Base-by-base conservation (phyloP, 345 rosid species). In the sweet orange (Citrus sinensis) region DNA sequence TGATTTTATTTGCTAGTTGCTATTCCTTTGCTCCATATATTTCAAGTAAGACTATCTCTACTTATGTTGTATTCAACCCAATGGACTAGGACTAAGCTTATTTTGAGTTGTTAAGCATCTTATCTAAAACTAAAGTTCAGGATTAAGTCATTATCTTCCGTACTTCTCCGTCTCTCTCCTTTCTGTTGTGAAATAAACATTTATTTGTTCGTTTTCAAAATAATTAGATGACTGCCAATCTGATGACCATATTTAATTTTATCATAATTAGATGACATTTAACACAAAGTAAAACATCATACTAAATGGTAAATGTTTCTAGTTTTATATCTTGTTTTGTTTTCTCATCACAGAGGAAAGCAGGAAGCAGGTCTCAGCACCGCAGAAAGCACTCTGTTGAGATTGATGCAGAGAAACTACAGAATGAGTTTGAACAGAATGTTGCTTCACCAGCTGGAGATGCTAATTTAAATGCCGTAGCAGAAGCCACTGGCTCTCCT, bases 321-420 rank as follows among this genome's bases (percentile, higher is more conserved):
- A 34, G 40, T 67, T 67, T 60, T 54, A 49, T 74, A 49, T 74
- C 39, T 67, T 68, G 49, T 75, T 76, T 59, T 80, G 60, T 79
- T 80, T 42, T 75, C 71, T 42, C 77, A 32, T 46, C 59, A 51
- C 83, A 94, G 98, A 85, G 82, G 83, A 76, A 84, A 75, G 71
- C 85, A 67, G 80, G 82, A 56, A 86, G 89, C 81, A 94, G 87
- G 88, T 85, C 75, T 82, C 87, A 78, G 65, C 90, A 91, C 70
- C 85, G 83, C 75, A 92, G 93, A 86, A 89, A 92, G 82, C 86
- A 82, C 49, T 83, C 92, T 7, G 80, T 90, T 83, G 95, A 90
- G 85, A 80, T 89, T 77, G 90, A 89, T 39, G 49, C 78, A 59
- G 88, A 86, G 35, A 86, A 86, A 71, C 79, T 90, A 72, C 93